Percentiles rank a stretch among this genome's conserved stretches.
Evolutionary conservation across 1,139 yeast species (phyloP).

Genomic region (Scheffersomyces cryptocercus): DNA sequence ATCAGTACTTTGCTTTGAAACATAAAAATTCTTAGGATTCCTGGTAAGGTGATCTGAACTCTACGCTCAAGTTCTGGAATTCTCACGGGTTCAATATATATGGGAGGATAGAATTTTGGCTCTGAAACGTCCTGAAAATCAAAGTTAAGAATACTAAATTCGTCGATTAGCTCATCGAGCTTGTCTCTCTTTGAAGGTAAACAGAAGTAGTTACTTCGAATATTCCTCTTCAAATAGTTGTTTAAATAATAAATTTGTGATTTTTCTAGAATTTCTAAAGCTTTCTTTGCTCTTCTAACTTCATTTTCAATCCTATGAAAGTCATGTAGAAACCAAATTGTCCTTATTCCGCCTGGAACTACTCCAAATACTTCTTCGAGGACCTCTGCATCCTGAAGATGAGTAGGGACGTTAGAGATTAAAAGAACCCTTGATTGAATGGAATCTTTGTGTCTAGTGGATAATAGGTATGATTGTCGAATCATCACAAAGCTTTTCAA

Average conservation of each 20-base stretch:
- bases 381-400: slow-evolving; percentile 26
- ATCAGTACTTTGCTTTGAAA: slow-evolving; percentile 22
- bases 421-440: slow-evolving; percentile 42
- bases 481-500: slow-evolving; percentile 47
- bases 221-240: slow-evolving; percentile 10
- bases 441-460: slow-evolving; percentile 24
- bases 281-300: slow-evolving; percentile 31
- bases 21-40: slow-evolving; percentile 26
- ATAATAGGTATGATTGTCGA: slow-evolving; percentile 37
- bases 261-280: slow-evolving; percentile 42
- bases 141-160: background rate
- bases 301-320: slow-evolving; percentile 33
- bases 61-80: slow-evolving; percentile 29
- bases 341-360: slow-evolving; percentile 48
- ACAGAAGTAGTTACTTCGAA: background rate
- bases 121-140: slow-evolving; percentile 1
- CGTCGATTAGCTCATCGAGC: background rate
- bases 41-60: slow-evolving; percentile 28
- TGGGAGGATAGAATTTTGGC: slow-evolving; percentile 37
- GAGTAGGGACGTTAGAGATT: slow-evolving; percentile 49
- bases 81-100: slow-evolving; percentile 17
- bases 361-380: slow-evolving; percentile 28
- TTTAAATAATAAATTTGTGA: slow-evolving; percentile 21
- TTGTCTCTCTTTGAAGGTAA: background rate
- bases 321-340: slow-evolving; percentile 54